A percentile compares a stretch with the other conserved stretches of the same genome.
Conservation (phyloP, 768 basidiomycete species). For the Austroboletus eburneus region DNA sequence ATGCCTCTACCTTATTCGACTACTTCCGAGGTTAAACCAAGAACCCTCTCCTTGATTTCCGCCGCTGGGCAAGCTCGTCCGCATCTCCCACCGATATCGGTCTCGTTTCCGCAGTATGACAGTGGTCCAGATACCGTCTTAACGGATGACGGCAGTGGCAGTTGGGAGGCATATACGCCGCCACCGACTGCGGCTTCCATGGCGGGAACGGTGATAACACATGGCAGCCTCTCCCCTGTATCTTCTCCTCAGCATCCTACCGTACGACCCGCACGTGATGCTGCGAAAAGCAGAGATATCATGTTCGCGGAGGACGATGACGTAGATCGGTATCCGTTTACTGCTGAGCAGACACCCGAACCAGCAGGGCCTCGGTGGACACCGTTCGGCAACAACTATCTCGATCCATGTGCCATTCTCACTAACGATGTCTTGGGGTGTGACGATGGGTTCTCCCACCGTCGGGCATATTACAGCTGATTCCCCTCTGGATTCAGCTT, state of each 20-base stretch:
- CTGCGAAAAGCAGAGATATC: conserved; percentile 28
- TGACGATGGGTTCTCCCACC: conserved; percentile 40
- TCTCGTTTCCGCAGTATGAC: conserved; percentile 40
- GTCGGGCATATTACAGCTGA: conserved; percentile 26
- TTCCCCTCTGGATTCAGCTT: neutral
- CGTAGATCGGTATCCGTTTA: conserved; percentile 50
- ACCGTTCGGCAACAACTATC: conserved; percentile 30
- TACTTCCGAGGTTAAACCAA: conserved; percentile 10
- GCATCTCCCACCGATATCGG: conserved; percentile 42
- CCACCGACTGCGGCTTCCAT: conserved; percentile 54
- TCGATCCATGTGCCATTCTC: conserved; percentile 30
- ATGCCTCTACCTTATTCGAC: conserved; percentile 14
- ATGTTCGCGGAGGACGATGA: conserved; percentile 48
- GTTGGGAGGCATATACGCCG: conserved; percentile 62
- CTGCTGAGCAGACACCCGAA: conserved; percentile 19
- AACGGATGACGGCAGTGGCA: conserved; percentile 45
- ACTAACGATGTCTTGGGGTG: conserved; percentile 31
- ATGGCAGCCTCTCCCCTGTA: conserved; percentile 36
- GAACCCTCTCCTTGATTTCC: conserved; percentile 28
- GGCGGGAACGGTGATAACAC: conserved; percentile 39
- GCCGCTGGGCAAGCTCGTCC: conserved; percentile 41
- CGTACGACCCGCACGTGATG: conserved; percentile 39
- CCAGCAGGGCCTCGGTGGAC: conserved; percentile 21
- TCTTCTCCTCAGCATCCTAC: conserved; percentile 14
- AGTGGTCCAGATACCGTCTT: conserved; percentile 52